Conservation (phyloP, 768 basidiomycete genomes). For the Boletus vinaceobasis region DNA sequence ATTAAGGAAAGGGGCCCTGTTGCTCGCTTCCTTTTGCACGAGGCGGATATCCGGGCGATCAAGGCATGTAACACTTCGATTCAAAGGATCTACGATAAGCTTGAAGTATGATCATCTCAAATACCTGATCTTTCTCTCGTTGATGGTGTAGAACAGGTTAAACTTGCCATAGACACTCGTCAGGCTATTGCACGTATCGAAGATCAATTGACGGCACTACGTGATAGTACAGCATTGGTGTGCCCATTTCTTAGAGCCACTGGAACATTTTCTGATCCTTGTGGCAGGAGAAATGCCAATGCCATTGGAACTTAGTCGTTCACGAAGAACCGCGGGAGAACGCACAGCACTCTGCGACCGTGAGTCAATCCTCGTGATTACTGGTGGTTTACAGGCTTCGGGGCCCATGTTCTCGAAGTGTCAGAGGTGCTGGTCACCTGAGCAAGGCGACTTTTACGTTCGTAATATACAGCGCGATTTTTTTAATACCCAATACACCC, state of each 20-base stretch:
- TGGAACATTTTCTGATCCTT: not conserved
- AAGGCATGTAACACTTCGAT: conserved; percentile 10
- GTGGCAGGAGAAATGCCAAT: conserved; percentile 9
- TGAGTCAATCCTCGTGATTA: not conserved
- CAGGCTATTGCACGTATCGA: conserved; percentile 8
- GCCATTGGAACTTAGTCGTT: not conserved
- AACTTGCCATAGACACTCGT: conserved; percentile 9
- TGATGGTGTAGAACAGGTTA: conserved; percentile 5
- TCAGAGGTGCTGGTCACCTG: conserved; percentile 1
- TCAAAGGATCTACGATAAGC: conserved; percentile 2
- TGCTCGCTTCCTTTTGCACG: conserved; percentile 9
- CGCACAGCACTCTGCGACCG: not conserved
- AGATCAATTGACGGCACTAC: conserved; percentile 2
- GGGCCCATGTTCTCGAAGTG: too few relatives aligned
- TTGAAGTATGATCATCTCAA: conserved; percentile 1
- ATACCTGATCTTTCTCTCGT: not conserved
- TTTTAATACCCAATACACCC: too few relatives aligned
- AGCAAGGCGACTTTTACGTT: not conserved
- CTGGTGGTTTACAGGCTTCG: not conserved
- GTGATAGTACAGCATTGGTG: not conserved
- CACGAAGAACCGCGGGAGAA: not conserved
- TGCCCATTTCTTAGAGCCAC: not conserved
- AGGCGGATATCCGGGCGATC: conserved; percentile 7
- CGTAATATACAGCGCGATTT: too few relatives aligned
- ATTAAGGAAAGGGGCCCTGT: not conserved